phyloP scores from a whole-genome alignment of 2,329 filamentous ascomycete genomes.

The Xylaria hypoxylon region DNA sequence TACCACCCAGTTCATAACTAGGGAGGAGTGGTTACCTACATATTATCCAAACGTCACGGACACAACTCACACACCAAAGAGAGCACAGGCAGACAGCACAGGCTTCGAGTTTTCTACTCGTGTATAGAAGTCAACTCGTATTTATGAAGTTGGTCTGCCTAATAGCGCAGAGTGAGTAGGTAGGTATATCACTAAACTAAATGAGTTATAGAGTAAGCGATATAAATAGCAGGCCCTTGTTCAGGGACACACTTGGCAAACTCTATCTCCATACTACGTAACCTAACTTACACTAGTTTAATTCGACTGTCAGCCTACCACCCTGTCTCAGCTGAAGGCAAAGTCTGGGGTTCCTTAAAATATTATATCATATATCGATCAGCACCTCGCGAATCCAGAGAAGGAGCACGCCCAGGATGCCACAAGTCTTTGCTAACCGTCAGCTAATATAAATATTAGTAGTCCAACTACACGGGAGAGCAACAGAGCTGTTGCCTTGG shows the following conservation, averaged over 20 bases:
- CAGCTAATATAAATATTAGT: neutral
- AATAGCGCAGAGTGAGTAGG: neutral
- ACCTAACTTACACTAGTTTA: neutral
- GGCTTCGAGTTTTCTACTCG: neutral
- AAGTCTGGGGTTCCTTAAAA: slow-evolving; percentile 7
- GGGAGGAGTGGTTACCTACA: neutral
- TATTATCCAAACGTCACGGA: too few relatives aligned
- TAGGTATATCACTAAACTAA: neutral
- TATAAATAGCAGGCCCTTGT: slow-evolving; percentile 25
- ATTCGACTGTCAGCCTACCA: slow-evolving; percentile 3
- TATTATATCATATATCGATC: neutral
- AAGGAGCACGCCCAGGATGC: neutral
- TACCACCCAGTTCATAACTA: slow-evolving; percentile 1
- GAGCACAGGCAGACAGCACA: neutral
- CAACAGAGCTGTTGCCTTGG: slow-evolving; percentile 1
- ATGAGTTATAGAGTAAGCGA: slow-evolving; percentile 17
- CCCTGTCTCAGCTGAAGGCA: slow-evolving; percentile 19
- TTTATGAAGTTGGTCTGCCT: neutral
- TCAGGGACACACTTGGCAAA: neutral
- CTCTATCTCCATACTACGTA: slow-evolving; percentile 16
- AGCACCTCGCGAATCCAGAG: neutral
- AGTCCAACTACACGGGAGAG: slow-evolving; percentile 12
- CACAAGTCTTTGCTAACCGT: neutral
- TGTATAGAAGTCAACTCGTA: neutral
- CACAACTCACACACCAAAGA: neutral